Conservation (phyloP, 2,329 filamentous ascomycete genomes). For the Xylariales sp. region DNA sequence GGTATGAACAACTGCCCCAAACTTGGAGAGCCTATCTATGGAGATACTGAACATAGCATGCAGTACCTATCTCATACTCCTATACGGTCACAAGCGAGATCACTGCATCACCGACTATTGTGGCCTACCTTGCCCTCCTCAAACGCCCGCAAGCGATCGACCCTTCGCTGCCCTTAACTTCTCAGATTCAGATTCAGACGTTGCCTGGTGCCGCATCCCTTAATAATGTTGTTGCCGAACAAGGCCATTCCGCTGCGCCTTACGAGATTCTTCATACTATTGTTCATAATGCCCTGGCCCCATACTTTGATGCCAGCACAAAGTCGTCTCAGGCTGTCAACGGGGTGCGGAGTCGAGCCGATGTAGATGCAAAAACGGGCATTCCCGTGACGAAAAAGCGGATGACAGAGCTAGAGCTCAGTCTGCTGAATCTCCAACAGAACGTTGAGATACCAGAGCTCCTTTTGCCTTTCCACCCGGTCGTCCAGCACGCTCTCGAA, state of each 20-base stretch:
- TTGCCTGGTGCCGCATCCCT: conserved; percentile 75
- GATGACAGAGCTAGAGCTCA: conserved; percentile 88
- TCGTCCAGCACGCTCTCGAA: conserved; percentile 81
- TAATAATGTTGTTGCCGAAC: conserved; percentile 61
- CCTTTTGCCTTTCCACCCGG: conserved; percentile 78
- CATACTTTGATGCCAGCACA: conserved; percentile 96
- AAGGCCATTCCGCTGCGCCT: conserved; percentile 70
- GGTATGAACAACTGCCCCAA: conserved; percentile 32
- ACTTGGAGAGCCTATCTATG: background rate
- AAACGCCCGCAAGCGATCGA: conserved; percentile 89
- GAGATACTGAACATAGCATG: conserved; percentile 20
- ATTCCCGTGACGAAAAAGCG: conserved; percentile 97
- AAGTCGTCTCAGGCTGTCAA: conserved; percentile 68
- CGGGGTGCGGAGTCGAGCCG: conserved; percentile 66
- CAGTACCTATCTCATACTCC: conserved; percentile 53
- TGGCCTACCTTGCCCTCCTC: conserved; percentile 80
- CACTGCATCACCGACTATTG: conserved; percentile 71
- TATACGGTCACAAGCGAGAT: conserved; percentile 83
- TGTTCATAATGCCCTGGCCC: conserved; percentile 84
- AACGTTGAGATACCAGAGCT: conserved; percentile 97
- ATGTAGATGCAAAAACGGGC: conserved; percentile 87
- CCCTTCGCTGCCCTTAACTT: conserved; percentile 71
- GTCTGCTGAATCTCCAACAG: conserved; percentile 86
- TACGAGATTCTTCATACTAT: conserved; percentile 91
- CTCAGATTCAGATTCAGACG: conserved; percentile 90